Evolutionary conservation across 371 early-diverging fungal genomes (phyloP).

Genomic region (Circinella umbellata): DNA sequence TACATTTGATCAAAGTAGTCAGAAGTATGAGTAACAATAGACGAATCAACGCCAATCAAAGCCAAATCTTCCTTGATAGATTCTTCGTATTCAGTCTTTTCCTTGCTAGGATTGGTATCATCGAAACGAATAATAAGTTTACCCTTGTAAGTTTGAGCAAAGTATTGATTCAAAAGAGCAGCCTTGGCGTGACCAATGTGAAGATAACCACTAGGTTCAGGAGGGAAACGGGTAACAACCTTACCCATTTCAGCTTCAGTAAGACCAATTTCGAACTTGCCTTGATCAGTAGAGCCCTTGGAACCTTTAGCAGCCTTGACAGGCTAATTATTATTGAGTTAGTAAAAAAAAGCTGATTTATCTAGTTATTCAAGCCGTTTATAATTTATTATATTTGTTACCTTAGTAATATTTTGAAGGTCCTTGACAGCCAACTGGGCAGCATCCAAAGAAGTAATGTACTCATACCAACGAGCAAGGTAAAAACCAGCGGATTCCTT

Average conservation of each 20-base stretch:
- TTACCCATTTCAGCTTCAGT: slow-evolving; percentile 82
- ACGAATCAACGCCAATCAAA: slow-evolving; percentile 87
- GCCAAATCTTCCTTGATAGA: slow-evolving; percentile 92
- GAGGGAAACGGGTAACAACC: slow-evolving; percentile 98
- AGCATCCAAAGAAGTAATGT: slow-evolving; percentile 67
- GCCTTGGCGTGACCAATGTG: slow-evolving; percentile 99
- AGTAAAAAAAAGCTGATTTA: neutral
- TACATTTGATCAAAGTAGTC: slow-evolving; percentile 95
- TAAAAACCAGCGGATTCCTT: slow-evolving; percentile 72
- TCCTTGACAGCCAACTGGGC: slow-evolving; percentile 58
- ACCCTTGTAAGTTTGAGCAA: slow-evolving; percentile 94
- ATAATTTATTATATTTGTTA: slow-evolving; percentile 9
- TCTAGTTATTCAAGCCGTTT: too few relatives aligned
- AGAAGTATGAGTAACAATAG: slow-evolving; percentile 89
- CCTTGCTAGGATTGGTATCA: slow-evolving; percentile 99
- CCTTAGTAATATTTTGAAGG: slow-evolving; percentile 54
- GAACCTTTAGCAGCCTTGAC: slow-evolving; percentile 29
- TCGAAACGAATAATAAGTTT: slow-evolving; percentile 98
- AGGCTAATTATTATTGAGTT: neutral
- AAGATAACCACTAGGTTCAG: slow-evolving; percentile 98
- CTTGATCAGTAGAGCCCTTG: slow-evolving; percentile 72
- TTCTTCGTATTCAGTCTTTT: slow-evolving; percentile 95
- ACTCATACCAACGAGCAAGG: slow-evolving; percentile 85
- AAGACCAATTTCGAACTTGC: slow-evolving; percentile 92
- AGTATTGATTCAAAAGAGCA: slow-evolving; percentile 97